phyloP scores from a whole-genome alignment of 2,329 filamentous ascomycete genomes.

The Hortaea werneckii region DNA sequence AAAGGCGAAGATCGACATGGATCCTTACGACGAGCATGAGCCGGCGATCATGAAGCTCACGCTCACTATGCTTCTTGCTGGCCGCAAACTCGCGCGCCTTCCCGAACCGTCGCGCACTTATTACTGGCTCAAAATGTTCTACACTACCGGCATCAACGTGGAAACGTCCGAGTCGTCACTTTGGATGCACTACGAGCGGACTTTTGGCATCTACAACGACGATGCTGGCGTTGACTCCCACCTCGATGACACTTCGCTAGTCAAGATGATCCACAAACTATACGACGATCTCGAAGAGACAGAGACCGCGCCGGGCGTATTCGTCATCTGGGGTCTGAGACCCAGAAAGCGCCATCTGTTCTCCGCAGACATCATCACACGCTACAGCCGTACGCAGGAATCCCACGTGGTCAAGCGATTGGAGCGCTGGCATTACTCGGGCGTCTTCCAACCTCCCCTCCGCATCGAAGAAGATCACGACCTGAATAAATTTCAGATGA shows the following conservation, averaged over 20 bases:
- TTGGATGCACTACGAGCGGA: neutral
- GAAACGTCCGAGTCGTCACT: neutral
- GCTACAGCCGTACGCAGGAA: neutral
- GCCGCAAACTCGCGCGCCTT: neutral
- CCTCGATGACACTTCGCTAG: neutral
- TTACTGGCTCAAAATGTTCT: conserved; percentile 2
- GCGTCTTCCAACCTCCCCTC: neutral
- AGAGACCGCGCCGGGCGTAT: neutral
- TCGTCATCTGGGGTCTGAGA: neutral
- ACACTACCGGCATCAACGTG: neutral
- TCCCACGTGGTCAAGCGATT: neutral
- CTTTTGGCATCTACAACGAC: neutral
- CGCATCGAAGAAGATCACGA: neutral
- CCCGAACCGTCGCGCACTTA: conserved; percentile 1
- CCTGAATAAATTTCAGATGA: neutral
- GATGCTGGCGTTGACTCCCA: neutral
- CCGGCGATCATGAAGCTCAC: neutral
- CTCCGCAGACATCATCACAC: neutral
- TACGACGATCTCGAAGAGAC: neutral
- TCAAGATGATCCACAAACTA: neutral
- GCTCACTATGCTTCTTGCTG: neutral
- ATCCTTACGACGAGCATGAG: neutral
- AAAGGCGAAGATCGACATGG: neutral
- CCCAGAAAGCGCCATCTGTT: neutral
- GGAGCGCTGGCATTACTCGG: neutral